Conservation (phyloP, 306 rosid genomes). For the Malus asiatica region DNA sequence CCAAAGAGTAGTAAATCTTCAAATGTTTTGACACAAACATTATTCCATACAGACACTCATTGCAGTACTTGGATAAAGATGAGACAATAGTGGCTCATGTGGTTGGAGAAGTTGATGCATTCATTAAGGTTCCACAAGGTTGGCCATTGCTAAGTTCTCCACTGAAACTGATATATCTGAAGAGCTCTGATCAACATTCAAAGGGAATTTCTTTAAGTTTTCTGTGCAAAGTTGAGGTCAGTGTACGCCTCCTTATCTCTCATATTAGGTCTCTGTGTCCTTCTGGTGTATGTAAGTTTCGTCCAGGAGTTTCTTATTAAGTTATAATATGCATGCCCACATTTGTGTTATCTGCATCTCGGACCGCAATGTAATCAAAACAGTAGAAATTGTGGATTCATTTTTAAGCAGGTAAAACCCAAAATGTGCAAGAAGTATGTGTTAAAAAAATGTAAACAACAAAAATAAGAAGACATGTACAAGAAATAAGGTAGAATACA, state of each 20-base stretch:
- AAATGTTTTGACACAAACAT: not conserved
- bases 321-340: not conserved
- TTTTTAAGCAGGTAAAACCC: not conserved
- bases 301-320: not conserved
- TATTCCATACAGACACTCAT: constrained; percentile 42
- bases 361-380: not conserved
- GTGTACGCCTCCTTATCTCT: not conserved
- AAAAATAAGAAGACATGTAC: not conserved
- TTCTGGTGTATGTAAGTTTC: not conserved
- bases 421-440: not conserved
- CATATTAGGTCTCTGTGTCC: not conserved
- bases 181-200: constrained; percentile 41
- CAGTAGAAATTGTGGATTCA: not conserved
- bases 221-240: constrained; percentile 62
- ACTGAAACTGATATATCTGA: constrained; percentile 52
- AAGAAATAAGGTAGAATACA: not conserved
- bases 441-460: not conserved
- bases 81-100: constrained; percentile 61
- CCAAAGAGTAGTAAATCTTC: not conserved
- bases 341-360: not conserved
- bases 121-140: constrained; percentile 55
- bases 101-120: constrained; percentile 58
- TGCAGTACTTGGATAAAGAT: constrained; percentile 60
- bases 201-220: constrained; percentile 47
- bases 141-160: constrained; percentile 71